These are phyloP conservation scores for Dichomitus squalens DNA, from an alignment of 1,284 basidiomycete species.

Conservation along the genomic window DNA sequence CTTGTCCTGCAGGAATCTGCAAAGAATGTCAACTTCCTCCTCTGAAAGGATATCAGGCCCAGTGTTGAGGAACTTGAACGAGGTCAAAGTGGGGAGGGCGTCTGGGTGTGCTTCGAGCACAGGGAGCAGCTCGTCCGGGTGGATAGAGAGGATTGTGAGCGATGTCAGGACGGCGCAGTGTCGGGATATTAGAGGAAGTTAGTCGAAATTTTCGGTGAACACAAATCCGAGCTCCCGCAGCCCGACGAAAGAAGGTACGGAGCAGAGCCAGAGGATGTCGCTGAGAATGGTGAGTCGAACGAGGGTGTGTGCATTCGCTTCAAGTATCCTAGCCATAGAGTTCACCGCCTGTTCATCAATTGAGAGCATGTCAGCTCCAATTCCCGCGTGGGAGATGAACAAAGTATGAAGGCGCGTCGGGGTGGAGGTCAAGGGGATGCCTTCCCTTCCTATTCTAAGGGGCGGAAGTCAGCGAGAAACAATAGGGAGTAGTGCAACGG, in stretches of 20 bases:
- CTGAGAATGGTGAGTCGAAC: background rate
- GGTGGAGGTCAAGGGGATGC: background rate
- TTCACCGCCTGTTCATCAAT: background rate
- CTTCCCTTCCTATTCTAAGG: background rate
- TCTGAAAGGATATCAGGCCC: background rate
- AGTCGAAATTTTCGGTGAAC: background rate
- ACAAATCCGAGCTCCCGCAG: conserved; percentile 4
- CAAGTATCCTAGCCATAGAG: background rate
- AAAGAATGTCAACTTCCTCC: background rate
- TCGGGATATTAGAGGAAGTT: background rate
- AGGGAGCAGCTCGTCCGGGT: background rate
- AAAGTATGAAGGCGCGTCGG: background rate
- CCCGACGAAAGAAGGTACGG: background rate
- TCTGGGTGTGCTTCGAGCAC: background rate
- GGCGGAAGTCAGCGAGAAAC: background rate
- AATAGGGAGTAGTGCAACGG: background rate
- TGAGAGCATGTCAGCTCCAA: background rate
- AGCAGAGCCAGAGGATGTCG: background rate
- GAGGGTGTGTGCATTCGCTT: background rate
- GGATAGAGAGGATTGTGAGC: background rate
- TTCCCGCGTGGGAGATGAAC: background rate
- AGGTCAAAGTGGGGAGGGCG: conserved; percentile 13
- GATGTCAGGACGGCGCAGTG: background rate
- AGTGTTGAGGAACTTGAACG: conserved; percentile 14
- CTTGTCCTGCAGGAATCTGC: conserved; percentile 13